phyloP scores from a whole-genome alignment of 2,329 filamentous ascomycete species.

The Magnaporthiopsis incrustans region DNA sequence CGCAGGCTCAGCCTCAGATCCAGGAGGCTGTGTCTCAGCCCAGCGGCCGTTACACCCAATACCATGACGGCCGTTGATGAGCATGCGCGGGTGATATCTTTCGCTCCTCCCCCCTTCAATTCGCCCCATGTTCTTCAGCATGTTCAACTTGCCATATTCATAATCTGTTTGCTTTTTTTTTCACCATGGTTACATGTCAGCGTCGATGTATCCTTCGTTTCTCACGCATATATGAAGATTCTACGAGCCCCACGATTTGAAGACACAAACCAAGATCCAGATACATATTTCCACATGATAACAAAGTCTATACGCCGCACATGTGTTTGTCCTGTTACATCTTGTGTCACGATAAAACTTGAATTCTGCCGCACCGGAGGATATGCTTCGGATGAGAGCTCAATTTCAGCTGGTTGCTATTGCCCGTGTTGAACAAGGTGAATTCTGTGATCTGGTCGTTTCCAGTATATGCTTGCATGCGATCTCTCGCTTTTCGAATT shows the following conservation, averaged over 20 bases:
- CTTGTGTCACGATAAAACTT: no score
- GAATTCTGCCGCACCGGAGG: no score
- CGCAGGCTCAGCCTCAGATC: constrained; percentile 12
- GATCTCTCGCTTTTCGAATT: not conserved
- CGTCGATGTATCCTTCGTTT: not conserved
- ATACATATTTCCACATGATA: not conserved
- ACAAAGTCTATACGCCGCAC: not conserved
- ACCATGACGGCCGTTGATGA: not conserved
- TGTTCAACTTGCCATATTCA: not conserved
- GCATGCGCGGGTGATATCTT: not conserved
- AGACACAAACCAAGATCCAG: not conserved
- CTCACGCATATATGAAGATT: not conserved
- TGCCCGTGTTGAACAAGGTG: no score
- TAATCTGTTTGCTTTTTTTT: not conserved
- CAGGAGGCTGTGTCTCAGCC: not conserved
- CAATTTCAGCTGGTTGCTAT: no score
- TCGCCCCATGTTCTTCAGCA: constrained; percentile 6
- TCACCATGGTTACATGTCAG: constrained; percentile 1
- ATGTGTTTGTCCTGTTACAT: not conserved
- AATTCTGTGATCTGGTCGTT: no score
- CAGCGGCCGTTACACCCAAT: not conserved
- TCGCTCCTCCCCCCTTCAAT: not conserved
- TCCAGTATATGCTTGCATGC: no score
- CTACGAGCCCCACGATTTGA: not conserved
- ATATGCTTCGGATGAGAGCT: no score